phyloP scores from a whole-genome alignment of 306 rosid genomes.

The Vigna reflexopilosa region DNA sequence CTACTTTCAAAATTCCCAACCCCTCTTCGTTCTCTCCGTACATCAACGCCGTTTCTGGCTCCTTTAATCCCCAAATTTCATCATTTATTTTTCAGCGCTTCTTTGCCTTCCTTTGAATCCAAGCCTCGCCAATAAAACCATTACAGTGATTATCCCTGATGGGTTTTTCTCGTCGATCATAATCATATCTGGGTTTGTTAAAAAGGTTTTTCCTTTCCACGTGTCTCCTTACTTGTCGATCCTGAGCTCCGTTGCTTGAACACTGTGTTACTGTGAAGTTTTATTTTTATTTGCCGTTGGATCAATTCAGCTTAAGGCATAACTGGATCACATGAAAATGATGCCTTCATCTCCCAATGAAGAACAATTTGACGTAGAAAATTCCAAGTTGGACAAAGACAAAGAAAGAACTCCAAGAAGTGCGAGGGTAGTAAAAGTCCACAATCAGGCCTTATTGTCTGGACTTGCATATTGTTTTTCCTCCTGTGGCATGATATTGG shows the following conservation, averaged over 20 bases:
- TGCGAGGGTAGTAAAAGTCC: constrained; percentile 57
- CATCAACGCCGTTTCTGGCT: constrained; percentile 26
- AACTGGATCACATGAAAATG: constrained; percentile 53
- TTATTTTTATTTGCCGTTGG: constrained; percentile 5
- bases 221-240: constrained; percentile 15
- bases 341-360: constrained; percentile 61
- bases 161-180: constrained; percentile 43
- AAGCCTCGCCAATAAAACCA: constrained; percentile 27
- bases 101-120: constrained; percentile 9
- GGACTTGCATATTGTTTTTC: constrained; percentile 93
- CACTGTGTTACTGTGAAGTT: constrained; percentile 18
- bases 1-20: constrained; percentile 34
- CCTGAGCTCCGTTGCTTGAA: constrained; percentile 27
- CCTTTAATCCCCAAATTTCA: constrained; percentile 7
- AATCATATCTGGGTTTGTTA: constrained; percentile 26
- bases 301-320: constrained; percentile 1
- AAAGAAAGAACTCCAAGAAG: constrained; percentile 54
- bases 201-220: constrained; percentile 30
- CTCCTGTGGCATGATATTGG: constrained; percentile 91
- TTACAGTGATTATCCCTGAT: constrained; percentile 36
- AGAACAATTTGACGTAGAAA: constrained; percentile 69
- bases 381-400: constrained; percentile 66
- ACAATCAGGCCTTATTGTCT: constrained; percentile 86
- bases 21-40: constrained; percentile 33
- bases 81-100: neutral